Conservation (phyloP, 257 asterid species). For the Nicotiana noctiflora region DNA sequence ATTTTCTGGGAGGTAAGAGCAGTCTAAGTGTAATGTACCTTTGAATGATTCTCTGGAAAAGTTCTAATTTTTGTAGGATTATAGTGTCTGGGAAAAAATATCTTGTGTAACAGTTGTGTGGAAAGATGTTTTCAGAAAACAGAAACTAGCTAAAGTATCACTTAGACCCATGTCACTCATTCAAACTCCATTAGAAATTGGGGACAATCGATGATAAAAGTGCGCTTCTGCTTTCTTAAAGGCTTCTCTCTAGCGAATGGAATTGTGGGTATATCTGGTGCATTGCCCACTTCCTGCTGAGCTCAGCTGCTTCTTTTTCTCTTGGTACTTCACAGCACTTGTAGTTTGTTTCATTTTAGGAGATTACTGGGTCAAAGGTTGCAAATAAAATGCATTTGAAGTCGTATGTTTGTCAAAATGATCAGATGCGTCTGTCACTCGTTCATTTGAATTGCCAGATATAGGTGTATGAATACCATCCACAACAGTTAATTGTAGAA, state of each 20-base stretch:
- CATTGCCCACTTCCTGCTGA: background rate
- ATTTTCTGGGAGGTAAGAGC: background rate
- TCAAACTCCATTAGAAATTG: background rate
- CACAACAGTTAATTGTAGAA: background rate
- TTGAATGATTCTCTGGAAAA: background rate
- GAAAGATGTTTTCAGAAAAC: background rate
- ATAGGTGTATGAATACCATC: background rate
- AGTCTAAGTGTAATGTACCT: background rate
- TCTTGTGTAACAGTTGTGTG: background rate
- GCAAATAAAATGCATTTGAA: conserved; percentile 1
- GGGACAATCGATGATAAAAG: background rate
- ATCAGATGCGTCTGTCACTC: background rate
- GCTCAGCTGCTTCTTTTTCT: background rate
- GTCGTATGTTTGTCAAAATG: background rate
- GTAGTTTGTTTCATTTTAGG: background rate
- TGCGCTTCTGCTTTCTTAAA: background rate
- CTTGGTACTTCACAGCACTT: background rate
- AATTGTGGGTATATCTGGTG: background rate
- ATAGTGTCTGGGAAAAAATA: background rate
- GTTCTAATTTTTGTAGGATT: background rate
- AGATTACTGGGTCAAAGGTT: background rate
- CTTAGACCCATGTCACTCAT: background rate
- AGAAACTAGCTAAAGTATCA: background rate
- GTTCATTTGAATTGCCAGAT: background rate
- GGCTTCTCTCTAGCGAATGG: background rate